phyloP scores from a whole-genome alignment of 2,329 filamentous ascomycete genomes.

The Neonectria neomacrospora region DNA sequence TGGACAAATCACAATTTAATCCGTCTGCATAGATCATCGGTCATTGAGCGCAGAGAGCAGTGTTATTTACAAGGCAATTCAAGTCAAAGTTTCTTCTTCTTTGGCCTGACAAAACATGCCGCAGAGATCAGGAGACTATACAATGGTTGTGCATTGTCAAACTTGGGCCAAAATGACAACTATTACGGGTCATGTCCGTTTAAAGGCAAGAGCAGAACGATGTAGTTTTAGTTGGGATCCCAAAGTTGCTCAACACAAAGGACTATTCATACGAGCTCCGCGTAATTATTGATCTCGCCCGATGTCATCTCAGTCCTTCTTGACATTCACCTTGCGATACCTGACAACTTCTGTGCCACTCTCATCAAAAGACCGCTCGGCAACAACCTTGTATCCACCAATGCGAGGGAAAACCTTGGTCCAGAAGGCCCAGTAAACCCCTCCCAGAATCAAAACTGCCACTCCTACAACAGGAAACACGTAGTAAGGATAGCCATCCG shows the following conservation, averaged over 20 bases:
- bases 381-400: constrained; percentile 61
- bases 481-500: constrained; percentile 65
- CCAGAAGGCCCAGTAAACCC: constrained; percentile 64
- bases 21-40: too few relatives aligned
- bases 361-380: constrained; percentile 55
- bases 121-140: too few relatives aligned
- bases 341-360: constrained; percentile 53
- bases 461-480: constrained; percentile 66
- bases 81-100: too few relatives aligned
- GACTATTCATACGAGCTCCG: too few relatives aligned
- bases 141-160: too few relatives aligned
- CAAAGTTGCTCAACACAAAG: too few relatives aligned
- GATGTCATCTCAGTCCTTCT: constrained; percentile 21
- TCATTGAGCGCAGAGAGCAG: too few relatives aligned
- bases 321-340: constrained; percentile 51
- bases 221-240: too few relatives aligned
- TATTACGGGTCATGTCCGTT: too few relatives aligned
- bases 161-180: too few relatives aligned
- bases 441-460: constrained; percentile 61
- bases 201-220: too few relatives aligned
- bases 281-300: background rate
- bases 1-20: background rate
- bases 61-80: background rate
- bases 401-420: constrained; percentile 60
- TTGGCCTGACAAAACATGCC: too few relatives aligned